Percentiles rank a stretch among this genome's conserved stretches.
These are phyloP conservation scores for Nannizziopsis barbatae DNA, from an alignment of 2,329 filamentous ascomycete species.

Conservation along the genomic window DNA sequence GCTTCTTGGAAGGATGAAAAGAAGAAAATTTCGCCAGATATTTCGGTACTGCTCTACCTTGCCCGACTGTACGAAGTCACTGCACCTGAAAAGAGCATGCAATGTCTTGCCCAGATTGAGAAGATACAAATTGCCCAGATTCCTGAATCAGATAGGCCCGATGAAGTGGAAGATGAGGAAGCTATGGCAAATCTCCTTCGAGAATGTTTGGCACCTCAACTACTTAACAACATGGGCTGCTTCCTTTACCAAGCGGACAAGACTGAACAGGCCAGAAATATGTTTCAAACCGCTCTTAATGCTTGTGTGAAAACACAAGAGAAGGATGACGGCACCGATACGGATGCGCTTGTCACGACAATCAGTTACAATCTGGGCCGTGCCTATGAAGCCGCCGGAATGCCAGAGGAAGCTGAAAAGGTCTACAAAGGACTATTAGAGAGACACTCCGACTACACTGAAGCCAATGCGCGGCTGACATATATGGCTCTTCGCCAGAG, in stretches of 20 bases:
- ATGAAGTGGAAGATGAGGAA: constrained; percentile 49
- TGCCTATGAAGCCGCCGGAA: constrained; percentile 76
- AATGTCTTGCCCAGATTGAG: constrained; percentile 85
- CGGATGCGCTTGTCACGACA: constrained; percentile 82
- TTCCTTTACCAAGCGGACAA: constrained; percentile 87
- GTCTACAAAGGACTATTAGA: constrained; percentile 78
- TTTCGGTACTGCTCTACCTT: constrained; percentile 81
- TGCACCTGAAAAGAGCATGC: constrained; percentile 77
- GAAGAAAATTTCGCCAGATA: constrained; percentile 67
- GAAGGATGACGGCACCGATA: constrained; percentile 64
- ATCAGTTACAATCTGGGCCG: constrained; percentile 94
- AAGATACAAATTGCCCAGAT: constrained; percentile 76
- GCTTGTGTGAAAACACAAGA: constrained; percentile 74
- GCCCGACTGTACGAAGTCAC: constrained; percentile 81
- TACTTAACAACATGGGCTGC: constrained; percentile 95
- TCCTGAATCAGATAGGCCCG: constrained; percentile 55
- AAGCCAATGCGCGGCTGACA: constrained; percentile 76
- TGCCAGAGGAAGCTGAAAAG: constrained; percentile 70
- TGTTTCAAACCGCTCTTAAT: constrained; percentile 85
- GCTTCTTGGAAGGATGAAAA: constrained; percentile 87
- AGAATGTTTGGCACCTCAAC: constrained; percentile 71
- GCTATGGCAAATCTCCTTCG: constrained; percentile 51
- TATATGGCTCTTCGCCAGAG: constrained; percentile 77
- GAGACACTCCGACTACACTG: constrained; percentile 82
- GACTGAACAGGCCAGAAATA: constrained; percentile 63